phyloP scores from a whole-genome alignment of 2,329 filamentous ascomycete species.

The Paecilomyces sp. region DNA sequence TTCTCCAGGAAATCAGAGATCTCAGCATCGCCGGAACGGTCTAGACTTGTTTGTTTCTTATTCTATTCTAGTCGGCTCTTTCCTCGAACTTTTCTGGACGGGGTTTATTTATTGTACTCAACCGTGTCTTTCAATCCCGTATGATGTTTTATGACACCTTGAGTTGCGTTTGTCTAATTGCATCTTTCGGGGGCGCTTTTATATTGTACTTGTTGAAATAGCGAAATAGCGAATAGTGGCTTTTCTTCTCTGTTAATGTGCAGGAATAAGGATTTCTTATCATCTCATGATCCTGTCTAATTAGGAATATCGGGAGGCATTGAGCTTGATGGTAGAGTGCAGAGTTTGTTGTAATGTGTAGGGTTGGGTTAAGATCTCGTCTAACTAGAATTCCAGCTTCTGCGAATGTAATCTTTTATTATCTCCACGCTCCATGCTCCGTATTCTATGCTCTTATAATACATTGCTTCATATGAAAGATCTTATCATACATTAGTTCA shows the following conservation, averaged over 20 bases:
- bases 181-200: not conserved
- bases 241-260: not conserved
- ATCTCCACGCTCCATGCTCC: not conserved
- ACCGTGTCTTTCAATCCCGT: not conserved
- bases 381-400: not conserved
- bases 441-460: not conserved
- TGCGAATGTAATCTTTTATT: not conserved
- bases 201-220: not conserved
- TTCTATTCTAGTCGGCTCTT: conserved; percentile 1
- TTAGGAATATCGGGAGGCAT: not conserved
- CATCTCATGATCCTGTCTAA: not conserved
- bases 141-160: not conserved
- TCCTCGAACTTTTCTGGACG: not conserved
- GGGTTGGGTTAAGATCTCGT: not conserved
- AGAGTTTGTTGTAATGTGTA: not conserved
- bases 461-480: not conserved
- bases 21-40: conserved; percentile 82
- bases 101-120: conserved; percentile 1
- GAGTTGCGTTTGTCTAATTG: not conserved
- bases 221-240: not conserved
- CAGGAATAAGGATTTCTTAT: not conserved
- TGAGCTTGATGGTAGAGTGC: not conserved
- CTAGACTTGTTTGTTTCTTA: conserved; percentile 21
- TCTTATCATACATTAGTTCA: not conserved
- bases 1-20: conserved; percentile 93